Evolutionary conservation across 768 basidiomycete genomes (phyloP).

Genomic region (Amanita polypyramis): DNA sequence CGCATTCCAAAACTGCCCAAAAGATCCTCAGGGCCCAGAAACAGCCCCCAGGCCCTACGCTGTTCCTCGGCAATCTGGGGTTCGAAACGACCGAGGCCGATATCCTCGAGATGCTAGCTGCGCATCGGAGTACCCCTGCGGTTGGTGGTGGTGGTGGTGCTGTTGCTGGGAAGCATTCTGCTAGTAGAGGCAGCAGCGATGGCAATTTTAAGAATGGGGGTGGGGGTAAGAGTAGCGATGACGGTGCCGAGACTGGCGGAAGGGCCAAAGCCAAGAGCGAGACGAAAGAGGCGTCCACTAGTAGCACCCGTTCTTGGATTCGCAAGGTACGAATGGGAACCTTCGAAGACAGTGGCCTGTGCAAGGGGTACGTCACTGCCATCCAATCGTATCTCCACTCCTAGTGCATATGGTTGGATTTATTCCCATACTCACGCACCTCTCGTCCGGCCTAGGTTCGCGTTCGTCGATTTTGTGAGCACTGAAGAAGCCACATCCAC

Average conservation of each 20-base stretch:
- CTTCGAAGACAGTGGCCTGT: constrained; percentile 90
- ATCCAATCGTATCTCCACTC: too few species aligned
- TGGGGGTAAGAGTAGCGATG: too few species aligned
- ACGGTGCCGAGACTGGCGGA: constrained; percentile 9
- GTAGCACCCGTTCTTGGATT: constrained; percentile 37
- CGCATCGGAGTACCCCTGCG: constrained; percentile 36
- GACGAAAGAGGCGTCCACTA: constrained; percentile 14
- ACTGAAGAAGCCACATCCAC: constrained; percentile 72
- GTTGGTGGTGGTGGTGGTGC: too few species aligned
- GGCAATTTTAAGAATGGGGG: too few species aligned
- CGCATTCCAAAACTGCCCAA: constrained; percentile 58
- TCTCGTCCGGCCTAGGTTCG: constrained; percentile 55
- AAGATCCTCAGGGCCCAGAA: constrained; percentile 73
- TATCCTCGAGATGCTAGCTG: constrained; percentile 65
- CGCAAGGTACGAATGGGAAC: constrained; percentile 88
- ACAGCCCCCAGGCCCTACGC: constrained; percentile 72
- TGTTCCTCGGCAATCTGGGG: constrained; percentile 90
- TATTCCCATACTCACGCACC: neutral
- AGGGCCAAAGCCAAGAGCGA: constrained; percentile 13
- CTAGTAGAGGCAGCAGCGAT: too few species aligned
- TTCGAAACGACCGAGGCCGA: constrained; percentile 80
- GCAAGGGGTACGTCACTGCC: constrained; percentile 82
- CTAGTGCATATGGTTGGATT: too few species aligned
- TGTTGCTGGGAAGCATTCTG: too few species aligned
- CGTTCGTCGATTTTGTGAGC: constrained; percentile 85